Conservation (phyloP, 2,329 filamentous ascomycete species). For the Monascus ruber region DNA sequence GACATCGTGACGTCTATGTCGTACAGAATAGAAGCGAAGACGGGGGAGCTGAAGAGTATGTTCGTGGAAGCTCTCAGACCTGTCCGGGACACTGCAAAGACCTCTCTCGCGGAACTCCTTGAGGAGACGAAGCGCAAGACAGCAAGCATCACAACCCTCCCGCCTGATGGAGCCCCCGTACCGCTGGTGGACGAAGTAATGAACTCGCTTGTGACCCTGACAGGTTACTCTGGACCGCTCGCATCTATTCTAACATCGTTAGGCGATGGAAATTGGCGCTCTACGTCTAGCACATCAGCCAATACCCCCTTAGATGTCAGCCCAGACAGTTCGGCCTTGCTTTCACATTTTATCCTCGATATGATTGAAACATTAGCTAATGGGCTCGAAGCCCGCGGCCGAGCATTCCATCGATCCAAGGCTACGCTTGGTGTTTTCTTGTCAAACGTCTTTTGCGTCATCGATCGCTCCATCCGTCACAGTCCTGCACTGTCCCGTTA, state of each 20-base stretch:
- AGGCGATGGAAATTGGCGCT: slow-evolving; percentile 81
- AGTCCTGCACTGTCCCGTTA: slow-evolving; percentile 63
- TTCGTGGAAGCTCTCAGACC: slow-evolving; percentile 80
- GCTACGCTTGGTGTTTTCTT: slow-evolving; percentile 77
- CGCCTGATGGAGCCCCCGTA: slow-evolving; percentile 65
- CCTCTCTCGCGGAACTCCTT: slow-evolving; percentile 68
- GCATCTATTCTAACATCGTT: slow-evolving; percentile 84
- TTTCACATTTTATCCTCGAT: slow-evolving; percentile 81
- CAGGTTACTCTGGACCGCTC: slow-evolving; percentile 72
- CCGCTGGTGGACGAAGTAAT: slow-evolving; percentile 75
- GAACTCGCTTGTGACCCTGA: slow-evolving; percentile 74
- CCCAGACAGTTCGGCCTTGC: slow-evolving; percentile 76
- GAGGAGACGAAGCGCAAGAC: slow-evolving; percentile 70
- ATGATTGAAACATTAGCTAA: slow-evolving; percentile 72
- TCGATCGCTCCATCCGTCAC: slow-evolving; percentile 72
- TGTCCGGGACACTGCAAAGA: slow-evolving; percentile 81
- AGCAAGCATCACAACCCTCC: slow-evolving; percentile 53
- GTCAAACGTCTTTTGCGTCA: slow-evolving; percentile 72
- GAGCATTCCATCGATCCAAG: slow-evolving; percentile 62
- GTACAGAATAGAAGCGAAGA: slow-evolving; percentile 66
- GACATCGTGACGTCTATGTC: slow-evolving; percentile 77
- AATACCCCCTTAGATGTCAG: slow-evolving; percentile 74
- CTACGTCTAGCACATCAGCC: slow-evolving; percentile 50
- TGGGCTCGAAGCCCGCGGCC: slow-evolving; percentile 63
- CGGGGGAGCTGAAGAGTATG: slow-evolving; percentile 72